Evolutionary conservation across 805 yeast species (phyloP), one percentile per base, ranked within the genome.

Genomic region (Saturnispora kantuleensis): DNA sequence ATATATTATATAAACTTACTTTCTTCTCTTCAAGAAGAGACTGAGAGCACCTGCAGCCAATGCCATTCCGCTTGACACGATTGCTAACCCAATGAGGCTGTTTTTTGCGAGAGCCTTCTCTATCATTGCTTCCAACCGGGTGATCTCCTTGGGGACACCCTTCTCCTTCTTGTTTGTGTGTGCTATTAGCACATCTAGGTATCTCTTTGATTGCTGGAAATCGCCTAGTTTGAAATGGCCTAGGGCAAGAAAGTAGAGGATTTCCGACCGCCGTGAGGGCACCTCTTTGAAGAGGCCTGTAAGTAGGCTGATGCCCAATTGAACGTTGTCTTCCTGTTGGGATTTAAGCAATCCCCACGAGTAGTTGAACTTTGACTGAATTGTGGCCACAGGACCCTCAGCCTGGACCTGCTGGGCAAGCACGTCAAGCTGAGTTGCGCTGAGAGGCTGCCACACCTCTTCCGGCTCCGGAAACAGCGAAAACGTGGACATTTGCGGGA

Each of bases 281-380:
- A 83, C 81, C 41, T 78, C 86, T 52, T 81, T 77, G 64, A 82
- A 90, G 18, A 76, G 63, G 37, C 76, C 77, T 0, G 86, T 75
- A 47, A 93, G 68, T 28, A 90, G 69, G 44, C 76, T 79, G 13
- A 93, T 77, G 0, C 97, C 99, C 41, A 81, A 70, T 53, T 82
- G 72, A 57, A 85, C 94, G 49, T 84, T 82, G 34, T 69, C 71
- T 17, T 70, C 68, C 41, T 71, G 69, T 41, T 63, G 58, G 2
- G 95, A 79, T 60, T 87, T 89, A 50, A 94, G 76, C 41, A 93
- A 68, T 3, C 94, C 98, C 98, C 99, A 93, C 0, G 97, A 95
- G 55, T 84, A 85, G 63, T 94, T 93, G 72, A 93, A 93, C 47
- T 79, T 76, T 2, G 96, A 81, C 61, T 88, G 97, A 0, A 84